phyloP scores from a whole-genome alignment of 805 yeast genomes.

The Pichia cabralensis region DNA sequence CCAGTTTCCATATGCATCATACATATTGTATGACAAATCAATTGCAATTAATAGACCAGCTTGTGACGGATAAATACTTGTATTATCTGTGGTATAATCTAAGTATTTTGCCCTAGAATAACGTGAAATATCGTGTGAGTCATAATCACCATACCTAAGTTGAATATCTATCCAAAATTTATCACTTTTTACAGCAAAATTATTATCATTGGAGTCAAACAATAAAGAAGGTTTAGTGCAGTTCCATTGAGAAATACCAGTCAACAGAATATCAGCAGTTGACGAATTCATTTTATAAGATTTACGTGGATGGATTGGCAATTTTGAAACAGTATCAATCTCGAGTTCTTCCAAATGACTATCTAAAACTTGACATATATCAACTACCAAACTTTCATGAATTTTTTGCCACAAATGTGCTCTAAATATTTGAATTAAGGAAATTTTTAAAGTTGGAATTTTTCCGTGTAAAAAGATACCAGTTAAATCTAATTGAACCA shows the following conservation, averaged over 20 bases:
- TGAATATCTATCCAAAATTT: conserved; percentile 96
- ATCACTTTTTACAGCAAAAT: conserved; percentile 46
- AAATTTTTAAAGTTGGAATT: conserved; percentile 92
- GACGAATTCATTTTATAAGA: conserved; percentile 96
- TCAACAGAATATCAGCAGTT: conserved; percentile 78
- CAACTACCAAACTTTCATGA: conserved; percentile 91
- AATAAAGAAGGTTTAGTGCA: conserved; percentile 74
- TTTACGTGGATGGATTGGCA: conserved; percentile 92
- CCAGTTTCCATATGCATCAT: conserved; percentile 97
- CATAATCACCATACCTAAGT: conserved; percentile 92
- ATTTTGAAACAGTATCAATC: conserved; percentile 79
- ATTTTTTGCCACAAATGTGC: conserved; percentile 99
- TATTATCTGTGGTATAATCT: conserved; percentile 84
- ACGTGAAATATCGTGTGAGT: conserved; percentile 91
- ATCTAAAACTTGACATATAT: conserved; percentile 85
- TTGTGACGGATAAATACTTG: conserved; percentile 82
- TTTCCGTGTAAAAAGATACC: conserved; percentile 97
- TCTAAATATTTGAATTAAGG: conserved; percentile 89
- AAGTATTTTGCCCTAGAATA: conserved; percentile 87
- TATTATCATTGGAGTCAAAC: conserved; percentile 57
- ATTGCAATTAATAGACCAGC: conserved; percentile 87
- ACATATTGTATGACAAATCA: conserved; percentile 92
- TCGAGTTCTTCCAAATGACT: conserved; percentile 74
- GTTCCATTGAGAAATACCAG: conserved; percentile 72
- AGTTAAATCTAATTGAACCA: conserved; percentile 91